Evolutionary conservation across 2,329 filamentous ascomycete genomes (phyloP).

Genomic region (Phyllosticta citriasiana): DNA sequence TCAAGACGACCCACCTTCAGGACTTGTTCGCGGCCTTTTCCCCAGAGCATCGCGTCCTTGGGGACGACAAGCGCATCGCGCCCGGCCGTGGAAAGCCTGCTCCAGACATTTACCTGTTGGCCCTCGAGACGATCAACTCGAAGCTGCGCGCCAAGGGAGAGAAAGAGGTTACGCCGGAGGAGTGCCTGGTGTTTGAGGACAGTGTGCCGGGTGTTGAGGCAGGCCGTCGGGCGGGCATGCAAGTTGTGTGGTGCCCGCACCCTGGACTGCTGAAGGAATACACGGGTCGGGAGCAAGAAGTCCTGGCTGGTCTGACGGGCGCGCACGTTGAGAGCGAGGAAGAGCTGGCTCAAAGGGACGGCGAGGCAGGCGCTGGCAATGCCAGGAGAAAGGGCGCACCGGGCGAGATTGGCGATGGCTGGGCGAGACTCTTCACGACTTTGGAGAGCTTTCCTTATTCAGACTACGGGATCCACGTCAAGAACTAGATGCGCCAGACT

Average conservation of each 20-base stretch:
- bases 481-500: background rate
- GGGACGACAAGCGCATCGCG: slow-evolving; percentile 72
- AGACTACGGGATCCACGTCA: slow-evolving; percentile 43
- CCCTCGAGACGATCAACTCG: slow-evolving; percentile 74
- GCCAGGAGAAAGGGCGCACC: slow-evolving; percentile 35
- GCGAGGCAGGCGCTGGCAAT: slow-evolving; percentile 26
- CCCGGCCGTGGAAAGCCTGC: slow-evolving; percentile 82
- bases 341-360: slow-evolving; percentile 22
- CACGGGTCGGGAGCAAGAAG: slow-evolving; percentile 63
- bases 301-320: slow-evolving; percentile 73
- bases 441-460: slow-evolving; percentile 52
- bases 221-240: slow-evolving; percentile 84
- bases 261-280: slow-evolving; percentile 67
- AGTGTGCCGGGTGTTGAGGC: slow-evolving; percentile 87
- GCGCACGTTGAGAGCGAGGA: slow-evolving; percentile 50
- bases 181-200: slow-evolving; percentile 95
- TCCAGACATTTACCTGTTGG: slow-evolving; percentile 88
- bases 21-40: slow-evolving; percentile 52
- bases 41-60: slow-evolving; percentile 62
- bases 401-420: slow-evolving; percentile 51
- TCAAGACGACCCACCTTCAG: slow-evolving; percentile 57
- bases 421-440: slow-evolving; percentile 42
- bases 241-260: slow-evolving; percentile 88
- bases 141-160: slow-evolving; percentile 48
- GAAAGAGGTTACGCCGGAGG: slow-evolving; percentile 60